A percentile compares a stretch with the other conserved stretches of the same genome.
phyloP scores from a whole-genome alignment of 768 basidiomycete species.

The Lentinula sp. region DNA sequence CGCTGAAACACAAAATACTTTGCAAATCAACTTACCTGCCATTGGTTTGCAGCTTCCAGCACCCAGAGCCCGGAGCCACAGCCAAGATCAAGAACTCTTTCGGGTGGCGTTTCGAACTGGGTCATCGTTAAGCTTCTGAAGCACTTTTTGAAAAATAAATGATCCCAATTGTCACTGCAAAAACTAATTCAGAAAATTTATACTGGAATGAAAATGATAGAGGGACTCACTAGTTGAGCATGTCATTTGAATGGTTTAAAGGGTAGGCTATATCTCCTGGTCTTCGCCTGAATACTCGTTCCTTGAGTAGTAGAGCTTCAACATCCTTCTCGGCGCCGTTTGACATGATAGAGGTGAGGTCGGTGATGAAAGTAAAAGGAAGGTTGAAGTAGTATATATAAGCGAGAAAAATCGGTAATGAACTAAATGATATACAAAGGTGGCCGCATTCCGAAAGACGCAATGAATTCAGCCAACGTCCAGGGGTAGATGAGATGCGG shows the following conservation, averaged over 20 bases:
- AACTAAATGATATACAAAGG: not conserved
- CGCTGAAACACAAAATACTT: not conserved
- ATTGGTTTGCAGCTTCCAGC: conserved; percentile 59
- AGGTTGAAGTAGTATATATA: not conserved
- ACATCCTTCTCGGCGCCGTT: conserved; percentile 33
- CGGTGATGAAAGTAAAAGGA: conserved; percentile 9
- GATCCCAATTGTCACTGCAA: conserved; percentile 65
- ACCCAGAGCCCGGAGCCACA: conserved; percentile 71
- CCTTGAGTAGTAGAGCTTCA: conserved; percentile 35
- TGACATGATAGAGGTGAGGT: conserved; percentile 15
- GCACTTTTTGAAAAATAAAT: conserved; percentile 52
- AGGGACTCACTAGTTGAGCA: conserved; percentile 48
- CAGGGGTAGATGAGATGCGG: not conserved
- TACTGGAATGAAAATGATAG: not conserved
- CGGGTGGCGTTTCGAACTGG: conserved; percentile 44
- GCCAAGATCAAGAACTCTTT: conserved; percentile 57
- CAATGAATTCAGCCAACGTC: not conserved
- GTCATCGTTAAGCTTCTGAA: conserved; percentile 47
- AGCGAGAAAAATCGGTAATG: conserved; percentile 18
- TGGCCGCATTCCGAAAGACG: conserved; percentile 1
- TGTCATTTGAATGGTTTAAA: conserved; percentile 37
- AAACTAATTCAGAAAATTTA: conserved; percentile 3
- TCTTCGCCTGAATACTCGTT: conserved; percentile 34
- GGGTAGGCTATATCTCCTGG: conserved; percentile 52
- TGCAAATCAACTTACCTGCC: conserved; percentile 41